These are phyloP conservation scores for Leishmania lainsoni DNA, from an alignment of 208 protist genomes.

Conservation along the genomic window DNA sequence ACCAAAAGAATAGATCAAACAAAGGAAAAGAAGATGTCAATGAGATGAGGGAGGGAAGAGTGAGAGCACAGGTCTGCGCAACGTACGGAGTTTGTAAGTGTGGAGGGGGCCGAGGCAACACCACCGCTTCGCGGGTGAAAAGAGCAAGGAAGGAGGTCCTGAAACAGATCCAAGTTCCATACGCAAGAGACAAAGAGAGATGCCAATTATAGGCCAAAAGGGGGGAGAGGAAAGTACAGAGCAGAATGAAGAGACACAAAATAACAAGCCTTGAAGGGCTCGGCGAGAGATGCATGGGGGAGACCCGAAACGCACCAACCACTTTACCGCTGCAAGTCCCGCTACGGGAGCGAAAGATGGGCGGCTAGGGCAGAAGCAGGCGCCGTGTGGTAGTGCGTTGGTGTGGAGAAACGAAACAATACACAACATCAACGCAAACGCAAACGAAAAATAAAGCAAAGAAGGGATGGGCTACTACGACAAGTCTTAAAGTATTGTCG, in stretches of 20 bases:
- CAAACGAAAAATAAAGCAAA: neutral
- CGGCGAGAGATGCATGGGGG: neutral
- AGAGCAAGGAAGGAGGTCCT: neutral
- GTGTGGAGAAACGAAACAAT: neutral
- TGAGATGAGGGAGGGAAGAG: neutral
- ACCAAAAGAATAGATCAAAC: neutral
- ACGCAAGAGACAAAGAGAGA: neutral
- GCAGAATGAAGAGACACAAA: neutral
- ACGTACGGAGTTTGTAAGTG: neutral
- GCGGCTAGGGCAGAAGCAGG: neutral
- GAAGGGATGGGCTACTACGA: neutral
- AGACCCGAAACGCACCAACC: neutral
- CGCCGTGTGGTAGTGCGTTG: neutral
- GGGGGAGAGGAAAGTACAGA: neutral
- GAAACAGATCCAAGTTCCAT: neutral
- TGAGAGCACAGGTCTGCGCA: neutral
- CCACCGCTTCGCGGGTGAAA: neutral
- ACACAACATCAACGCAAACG: neutral
- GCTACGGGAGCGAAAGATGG: neutral
- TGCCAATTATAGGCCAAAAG: too few species aligned
- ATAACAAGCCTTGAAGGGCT: neutral
- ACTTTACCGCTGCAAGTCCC: neutral
- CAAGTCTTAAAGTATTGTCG: neutral
- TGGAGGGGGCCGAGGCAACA: neutral
- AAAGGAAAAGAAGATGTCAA: neutral